Evolutionary conservation across 163 green algal species (phyloP), one percentile per base, ranked within the genome.

Genomic region (Volvox carteri): DNA sequence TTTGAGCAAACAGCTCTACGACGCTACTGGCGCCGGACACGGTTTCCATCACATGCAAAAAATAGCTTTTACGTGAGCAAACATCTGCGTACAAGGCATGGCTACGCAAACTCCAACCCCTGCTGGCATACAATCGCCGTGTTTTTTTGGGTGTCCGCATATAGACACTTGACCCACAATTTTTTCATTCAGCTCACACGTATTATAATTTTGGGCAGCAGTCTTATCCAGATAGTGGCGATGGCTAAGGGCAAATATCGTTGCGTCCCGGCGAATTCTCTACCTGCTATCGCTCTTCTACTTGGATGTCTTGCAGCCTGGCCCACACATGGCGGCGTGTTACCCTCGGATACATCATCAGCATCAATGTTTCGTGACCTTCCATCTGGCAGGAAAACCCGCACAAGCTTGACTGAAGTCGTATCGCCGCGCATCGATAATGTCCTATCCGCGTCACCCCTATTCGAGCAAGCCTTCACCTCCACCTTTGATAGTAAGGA

Each of bases 401-500:
- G 6, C 41, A 84, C 18, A 37, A 30, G 72, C 84, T 52, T 8
- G n/a, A n/a, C n/a, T n/a, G 72, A 84, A 46, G 42, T 89, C 37
- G 39, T 84, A 18, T 84, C 84, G 18, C 23, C 84, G 9, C n/a
- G 19, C 8, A 73, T 14, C 54, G 72, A 62, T 35, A 54, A 68
- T 5, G 70, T 52, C 12, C 35, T 83, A 42, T 68, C 70, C 35
- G 35, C 44, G 1, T 50, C 81, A 21, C 74, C 48, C 4, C 44
- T 88, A 19, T 88, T 88, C 21, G 83, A 88, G 48, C 83, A 88
- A 16, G 83, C 83, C 48, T 88, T 88, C 50, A 88, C 83, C 2
- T 48, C 68, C 25, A 88, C 83, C 11, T 88, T 75, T 21, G 42
- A 28, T 70, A 74, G 35, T 67, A 78, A 70, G 19, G 48, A 81